Evolutionary conservation across 495 filamentous ascomycete species (phyloP), one percentile per base, ranked within the genome.

Genomic region (Glarea lozoyensis): DNA sequence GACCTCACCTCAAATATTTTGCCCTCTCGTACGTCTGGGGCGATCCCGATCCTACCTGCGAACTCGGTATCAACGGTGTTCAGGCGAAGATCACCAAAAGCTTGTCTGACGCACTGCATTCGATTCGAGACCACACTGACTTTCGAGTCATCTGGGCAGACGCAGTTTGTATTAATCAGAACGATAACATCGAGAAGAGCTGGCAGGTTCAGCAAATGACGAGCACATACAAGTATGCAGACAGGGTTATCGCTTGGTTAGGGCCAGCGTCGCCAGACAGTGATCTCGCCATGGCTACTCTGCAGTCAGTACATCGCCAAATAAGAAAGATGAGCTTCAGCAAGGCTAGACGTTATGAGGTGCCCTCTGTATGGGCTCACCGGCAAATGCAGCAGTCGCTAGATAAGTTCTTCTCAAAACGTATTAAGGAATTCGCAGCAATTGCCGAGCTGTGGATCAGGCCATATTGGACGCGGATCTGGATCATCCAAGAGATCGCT

Each of bases 31-130:
- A 29, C 25, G n/a, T n/a, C 25, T 29, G 25, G 25, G 25, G 25
- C 7, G n/a, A 29, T 29, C 7, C 7, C n/a, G n/a, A 7, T n/a
- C 25, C 25, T 29, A 7, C n/a, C 7, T n/a, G 25, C 7, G n/a
- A 7, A 29, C 7, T 29, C n/a, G 7, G 7, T 29, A 29, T 29
- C 25, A 29, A n/a, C 25, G 25, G 25, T n/a, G 7, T 7, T 7
- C 25, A 29, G 25, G 7, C n/a, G 7, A n/a, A 29, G 25, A 45
- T 63, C 31, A 56, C 55, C 11, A 40, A 29, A 2, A 65, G 56
- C 18, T 46, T 66, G 4, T 45, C 49, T 39, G 42, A 46, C 3
- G 60, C 50, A 9, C 54, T 66, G 2, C 36, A 17, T 1, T 40
- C 52, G 16, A 49, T 66, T 7, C 62, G 62, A 11, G n/a, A 23